Percentiles rank a stretch among this genome's conserved stretches.
phyloP scores from a whole-genome alignment of 176 grass and related monocot species.

The Oryza meridionalis region DNA sequence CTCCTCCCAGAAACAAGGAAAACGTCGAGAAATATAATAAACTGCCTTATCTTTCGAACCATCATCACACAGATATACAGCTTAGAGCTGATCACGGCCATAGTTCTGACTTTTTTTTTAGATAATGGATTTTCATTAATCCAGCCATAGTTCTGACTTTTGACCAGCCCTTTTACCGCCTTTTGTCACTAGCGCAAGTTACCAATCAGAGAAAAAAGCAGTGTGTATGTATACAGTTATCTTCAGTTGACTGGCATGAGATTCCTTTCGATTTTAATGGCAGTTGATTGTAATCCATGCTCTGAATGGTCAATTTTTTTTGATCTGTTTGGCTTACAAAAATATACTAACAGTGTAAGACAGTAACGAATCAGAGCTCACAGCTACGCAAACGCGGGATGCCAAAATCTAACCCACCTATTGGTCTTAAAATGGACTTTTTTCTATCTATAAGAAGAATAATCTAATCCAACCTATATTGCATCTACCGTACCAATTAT shows the following conservation, averaged over 20 bases:
- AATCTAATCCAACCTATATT: constrained; percentile 1
- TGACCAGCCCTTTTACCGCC: background rate
- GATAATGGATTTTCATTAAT: no score
- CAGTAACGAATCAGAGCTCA: background rate
- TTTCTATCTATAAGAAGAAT: no score
- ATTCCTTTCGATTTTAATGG: background rate
- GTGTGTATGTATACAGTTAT: background rate
- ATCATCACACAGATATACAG: background rate
- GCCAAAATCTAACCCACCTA: background rate
- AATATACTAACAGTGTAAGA: no score
- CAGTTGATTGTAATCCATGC: background rate
- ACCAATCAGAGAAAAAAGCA: background rate
- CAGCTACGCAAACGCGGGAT: background rate
- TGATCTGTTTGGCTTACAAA: background rate
- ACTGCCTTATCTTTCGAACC: background rate
- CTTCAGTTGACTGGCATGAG: background rate
- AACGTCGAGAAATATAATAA: background rate
- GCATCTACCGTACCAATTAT: background rate
- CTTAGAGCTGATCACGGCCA: background rate
- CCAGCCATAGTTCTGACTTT: background rate
- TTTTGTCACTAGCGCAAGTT: background rate
- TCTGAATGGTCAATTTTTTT: background rate
- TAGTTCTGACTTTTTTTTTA: background rate
- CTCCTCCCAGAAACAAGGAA: background rate
- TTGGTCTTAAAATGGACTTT: background rate